Base-by-base conservation (phyloP, 768 basidiomycete species). In the Naganishia onofrii region DNA sequence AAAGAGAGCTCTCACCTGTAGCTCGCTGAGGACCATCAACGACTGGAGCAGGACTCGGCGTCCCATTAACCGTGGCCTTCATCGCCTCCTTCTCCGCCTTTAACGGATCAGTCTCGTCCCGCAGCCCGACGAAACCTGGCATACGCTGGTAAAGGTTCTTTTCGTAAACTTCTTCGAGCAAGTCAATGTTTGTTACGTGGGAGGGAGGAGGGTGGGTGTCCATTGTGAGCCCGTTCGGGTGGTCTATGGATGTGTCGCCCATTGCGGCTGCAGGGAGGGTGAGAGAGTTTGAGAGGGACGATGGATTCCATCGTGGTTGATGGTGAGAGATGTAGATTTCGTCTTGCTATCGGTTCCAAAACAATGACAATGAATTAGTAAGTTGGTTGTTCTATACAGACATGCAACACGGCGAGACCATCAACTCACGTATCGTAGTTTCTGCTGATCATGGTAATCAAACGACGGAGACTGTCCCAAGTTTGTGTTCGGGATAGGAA, bases 361-460 rank as follows among this genome's bases (percentile, higher is more conserved):
- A 29, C n/a, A n/a, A 17, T 19, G 3, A 31, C 15, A 2, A 32
- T 21, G 5, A 19, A 12, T 34, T 29, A 60, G 56, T 29, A 8
- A 54, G 42, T 38, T 26, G 21, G 46, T 7, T 51, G 29, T n/a
- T 12, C n/a, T 26, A 15, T 8, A 23, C 3, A 17, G 19, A 28
- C 34, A 36, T 32, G 29, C 29, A 26, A 15, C 32, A 36, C 32
- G 15, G 19, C n/a, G 15, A n/a, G n/a, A n/a, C n/a, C 8, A 36
- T 58, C 7, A 6, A 73, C 75, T 64, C 52, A 74, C 75, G 46
- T 74, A 65, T 52, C 78, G 76, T 19, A 81, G 70, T 51, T 78
- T 71, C 17, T 78, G 70, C 55, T 81, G 78, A 66, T 82, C 76
- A 57, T 82, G 78, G 55, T 81, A 82, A 60, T 78, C 76, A 71